Evolutionary conservation across 2,329 filamentous ascomycete genomes (phyloP).

Genomic region (Aspergillus sp.): DNA sequence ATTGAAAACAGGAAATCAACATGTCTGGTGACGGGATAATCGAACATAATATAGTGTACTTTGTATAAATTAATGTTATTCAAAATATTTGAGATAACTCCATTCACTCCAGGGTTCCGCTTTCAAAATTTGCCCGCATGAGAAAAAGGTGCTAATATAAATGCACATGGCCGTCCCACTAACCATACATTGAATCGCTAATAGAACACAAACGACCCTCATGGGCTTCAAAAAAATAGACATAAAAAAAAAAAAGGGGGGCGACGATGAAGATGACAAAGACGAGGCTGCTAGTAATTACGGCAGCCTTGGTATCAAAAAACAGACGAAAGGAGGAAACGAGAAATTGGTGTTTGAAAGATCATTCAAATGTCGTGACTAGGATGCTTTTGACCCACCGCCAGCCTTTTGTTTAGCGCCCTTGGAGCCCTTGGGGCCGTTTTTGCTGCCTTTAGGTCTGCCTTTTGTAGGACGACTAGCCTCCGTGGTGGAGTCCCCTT

Average conservation of each 20-base stretch:
- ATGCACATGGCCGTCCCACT: background rate
- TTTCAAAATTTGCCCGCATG: slow-evolving; percentile 1
- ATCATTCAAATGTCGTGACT: background rate
- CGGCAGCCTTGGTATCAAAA: slow-evolving; percentile 1
- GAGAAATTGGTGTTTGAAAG: background rate
- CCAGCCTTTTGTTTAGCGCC: slow-evolving; percentile 24
- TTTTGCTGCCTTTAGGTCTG: slow-evolving; percentile 19
- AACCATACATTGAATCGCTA: slow-evolving; percentile 1
- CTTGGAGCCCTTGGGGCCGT: slow-evolving; percentile 13
- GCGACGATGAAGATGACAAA: background rate
- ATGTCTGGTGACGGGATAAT: background rate
- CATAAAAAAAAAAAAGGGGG: slow-evolving; percentile 1
- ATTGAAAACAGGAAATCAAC: background rate
- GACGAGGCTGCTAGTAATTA: background rate
- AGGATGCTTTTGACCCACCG: slow-evolving; percentile 5
- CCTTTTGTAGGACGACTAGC: slow-evolving; percentile 17
- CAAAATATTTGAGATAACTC: slow-evolving; percentile 1
- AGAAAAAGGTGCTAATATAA: background rate
- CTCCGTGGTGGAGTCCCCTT: slow-evolving; percentile 15
- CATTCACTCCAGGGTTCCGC: background rate
- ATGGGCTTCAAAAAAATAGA: background rate
- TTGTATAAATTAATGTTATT: slow-evolving; percentile 1
- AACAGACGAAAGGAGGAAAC: background rate
- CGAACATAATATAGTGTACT: background rate
- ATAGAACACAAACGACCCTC: background rate